Conservation (phyloP, 495 filamentous ascomycete species). For the Aspergillus incahuasiensis region DNA sequence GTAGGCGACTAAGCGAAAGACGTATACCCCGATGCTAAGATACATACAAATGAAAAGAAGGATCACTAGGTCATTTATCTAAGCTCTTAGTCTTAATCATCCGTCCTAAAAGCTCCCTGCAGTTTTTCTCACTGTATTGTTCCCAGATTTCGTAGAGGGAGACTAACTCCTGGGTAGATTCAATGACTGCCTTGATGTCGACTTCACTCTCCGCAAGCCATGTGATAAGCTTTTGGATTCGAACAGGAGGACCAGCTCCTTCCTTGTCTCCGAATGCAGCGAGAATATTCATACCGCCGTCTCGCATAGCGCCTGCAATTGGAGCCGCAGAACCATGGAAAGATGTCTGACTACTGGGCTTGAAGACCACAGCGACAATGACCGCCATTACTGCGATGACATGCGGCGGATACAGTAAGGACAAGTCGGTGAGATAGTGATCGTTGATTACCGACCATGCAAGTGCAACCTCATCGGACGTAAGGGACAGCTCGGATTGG, state of each 20-base stretch:
- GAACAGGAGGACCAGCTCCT: conserved; percentile 35
- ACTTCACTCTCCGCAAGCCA: conserved; percentile 93
- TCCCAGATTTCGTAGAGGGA: conserved; percentile 94
- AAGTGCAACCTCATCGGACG: conserved; percentile 70
- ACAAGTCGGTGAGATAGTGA: conserved; percentile 90
- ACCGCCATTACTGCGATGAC: conserved; percentile 88
- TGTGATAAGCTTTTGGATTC: conserved; percentile 68
- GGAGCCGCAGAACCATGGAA: conserved; percentile 40
- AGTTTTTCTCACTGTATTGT: conserved; percentile 77
- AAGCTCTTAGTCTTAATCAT: conserved; percentile 82
- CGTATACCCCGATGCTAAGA: not conserved
- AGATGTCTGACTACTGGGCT: conserved; percentile 44
- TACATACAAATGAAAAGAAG: not conserved
- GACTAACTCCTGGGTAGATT: conserved; percentile 92
- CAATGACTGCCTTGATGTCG: conserved; percentile 86
- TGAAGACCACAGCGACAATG: conserved; percentile 75
- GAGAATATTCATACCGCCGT: conserved; percentile 38
- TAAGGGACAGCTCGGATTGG: conserved; percentile 63
- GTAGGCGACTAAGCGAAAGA: not conserved
- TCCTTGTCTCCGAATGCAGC: conserved; percentile 34
- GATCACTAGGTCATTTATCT: conserved; percentile 55
- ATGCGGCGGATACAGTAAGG: conserved; percentile 83
- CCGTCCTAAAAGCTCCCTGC: conserved; percentile 70
- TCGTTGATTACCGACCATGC: conserved; percentile 93
- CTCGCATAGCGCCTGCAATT: conserved; percentile 37